Percentiles rank a stretch among this genome's conserved stretches.
phyloP scores from a whole-genome alignment of 1,284 basidiomycete genomes.

The Naganishia liquefaciens region DNA sequence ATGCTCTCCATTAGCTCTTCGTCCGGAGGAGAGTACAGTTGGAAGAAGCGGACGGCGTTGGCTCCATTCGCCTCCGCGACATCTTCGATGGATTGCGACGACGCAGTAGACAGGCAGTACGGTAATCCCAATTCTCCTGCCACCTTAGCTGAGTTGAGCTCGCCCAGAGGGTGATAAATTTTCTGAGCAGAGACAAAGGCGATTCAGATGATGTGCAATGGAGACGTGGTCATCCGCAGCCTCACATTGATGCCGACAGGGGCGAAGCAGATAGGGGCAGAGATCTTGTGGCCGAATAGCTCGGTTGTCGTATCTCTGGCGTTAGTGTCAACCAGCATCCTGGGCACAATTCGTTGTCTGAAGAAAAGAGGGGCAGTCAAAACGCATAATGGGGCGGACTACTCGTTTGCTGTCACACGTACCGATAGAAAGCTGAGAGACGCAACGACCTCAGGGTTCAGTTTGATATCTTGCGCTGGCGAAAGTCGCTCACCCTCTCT shows the following conservation, averaged over 20 bases:
- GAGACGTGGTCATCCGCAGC: background rate
- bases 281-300: constrained; percentile 69
- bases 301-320: constrained; percentile 62
- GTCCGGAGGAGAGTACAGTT: constrained; percentile 69
- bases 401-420: background rate
- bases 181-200: background rate
- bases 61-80: constrained; percentile 66
- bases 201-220: constrained; percentile 39
- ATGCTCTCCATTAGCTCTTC: constrained; percentile 41
- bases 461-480: background rate
- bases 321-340: constrained; percentile 72
- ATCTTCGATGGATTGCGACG: constrained; percentile 69
- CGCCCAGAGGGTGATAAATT: constrained; percentile 53
- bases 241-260: constrained; percentile 29
- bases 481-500: constrained; percentile 47
- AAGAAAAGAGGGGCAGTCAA: background rate
- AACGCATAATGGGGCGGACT: no score
- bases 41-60: constrained; percentile 69
- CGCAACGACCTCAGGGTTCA: background rate
- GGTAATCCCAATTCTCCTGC: constrained; percentile 66
- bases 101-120: constrained; percentile 70
- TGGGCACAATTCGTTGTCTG: constrained; percentile 61
- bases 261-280: constrained; percentile 23
- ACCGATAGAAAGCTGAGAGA: constrained; percentile 56
- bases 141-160: constrained; percentile 68